Evolutionary conservation across 1,284 basidiomycete genomes (phyloP).

Genomic region (Fomitopsis palustris): DNA sequence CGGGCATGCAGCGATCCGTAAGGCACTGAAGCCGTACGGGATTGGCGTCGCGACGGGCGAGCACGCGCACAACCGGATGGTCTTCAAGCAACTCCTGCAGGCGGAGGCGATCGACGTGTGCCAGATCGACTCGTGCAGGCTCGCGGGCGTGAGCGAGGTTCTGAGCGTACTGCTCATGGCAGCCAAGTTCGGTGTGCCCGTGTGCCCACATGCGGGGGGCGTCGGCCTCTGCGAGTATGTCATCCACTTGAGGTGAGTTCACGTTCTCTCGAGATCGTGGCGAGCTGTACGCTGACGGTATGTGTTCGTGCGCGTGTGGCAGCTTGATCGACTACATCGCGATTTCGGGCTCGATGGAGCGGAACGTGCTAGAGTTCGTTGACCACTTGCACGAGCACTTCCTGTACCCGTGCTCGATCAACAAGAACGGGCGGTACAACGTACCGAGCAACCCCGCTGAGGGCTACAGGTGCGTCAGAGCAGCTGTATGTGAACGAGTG

Average conservation of each 20-base stretch:
- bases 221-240: constrained; percentile 95
- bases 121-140: constrained; percentile 92
- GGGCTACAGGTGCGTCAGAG: constrained; percentile 60
- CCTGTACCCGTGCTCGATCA: constrained; percentile 86
- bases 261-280: constrained; percentile 7
- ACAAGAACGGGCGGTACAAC: constrained; percentile 82
- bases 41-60: constrained; percentile 96
- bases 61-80: constrained; percentile 93
- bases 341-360: constrained; percentile 88
- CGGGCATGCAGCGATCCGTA: constrained; percentile 81
- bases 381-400: constrained; percentile 96
- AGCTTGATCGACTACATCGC: constrained; percentile 91
- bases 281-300: neutral
- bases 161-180: constrained; percentile 92
- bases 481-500: neutral
- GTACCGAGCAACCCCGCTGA: constrained; percentile 64
- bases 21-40: constrained; percentile 74
- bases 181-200: constrained; percentile 86
- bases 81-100: constrained; percentile 96
- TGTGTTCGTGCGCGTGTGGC: neutral
- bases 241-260: constrained; percentile 66
- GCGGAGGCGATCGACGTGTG: constrained; percentile 94
- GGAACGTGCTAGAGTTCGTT: constrained; percentile 88
- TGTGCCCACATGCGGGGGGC: constrained; percentile 94
- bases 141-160: constrained; percentile 93